These are phyloP conservation scores for Ophiostoma novo-ulmi DNA, from an alignment of 2,329 filamentous ascomycete genomes.

Conservation along the genomic window DNA sequence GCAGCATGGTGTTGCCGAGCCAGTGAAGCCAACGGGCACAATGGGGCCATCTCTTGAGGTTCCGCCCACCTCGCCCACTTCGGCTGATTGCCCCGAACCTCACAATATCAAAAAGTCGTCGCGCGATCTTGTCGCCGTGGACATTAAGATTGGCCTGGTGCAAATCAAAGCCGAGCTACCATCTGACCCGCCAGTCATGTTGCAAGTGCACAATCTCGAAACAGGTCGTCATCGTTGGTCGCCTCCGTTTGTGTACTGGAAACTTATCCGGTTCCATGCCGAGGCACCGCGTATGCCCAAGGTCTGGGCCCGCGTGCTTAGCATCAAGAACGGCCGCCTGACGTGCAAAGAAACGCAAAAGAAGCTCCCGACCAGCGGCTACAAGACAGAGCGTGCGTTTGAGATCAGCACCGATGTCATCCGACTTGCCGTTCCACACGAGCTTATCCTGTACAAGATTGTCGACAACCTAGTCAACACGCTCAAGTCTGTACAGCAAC, in stretches of 20 bases:
- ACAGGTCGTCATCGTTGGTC: conserved; percentile 83
- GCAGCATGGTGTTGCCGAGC: conserved; percentile 10
- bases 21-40: background rate
- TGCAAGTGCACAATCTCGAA: conserved; percentile 80
- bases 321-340: conserved; percentile 72
- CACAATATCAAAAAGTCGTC: conserved; percentile 17
- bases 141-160: conserved; percentile 73
- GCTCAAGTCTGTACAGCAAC: conserved; percentile 77
- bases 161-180: conserved; percentile 89
- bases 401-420: conserved; percentile 83
- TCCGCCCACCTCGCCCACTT: background rate
- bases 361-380: conserved; percentile 51
- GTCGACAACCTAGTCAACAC: conserved; percentile 92
- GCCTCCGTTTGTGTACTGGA: conserved; percentile 71
- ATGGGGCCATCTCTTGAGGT: background rate
- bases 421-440: conserved; percentile 81
- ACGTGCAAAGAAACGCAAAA: conserved; percentile 65
- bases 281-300: conserved; percentile 76
- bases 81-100: background rate
- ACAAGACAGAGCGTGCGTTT: conserved; percentile 71
- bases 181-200: conserved; percentile 81
- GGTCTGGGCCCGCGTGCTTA: conserved; percentile 82
- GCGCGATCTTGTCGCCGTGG: conserved; percentile 70
- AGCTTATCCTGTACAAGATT: conserved; percentile 80
- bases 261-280: conserved; percentile 77